Base-by-base conservation (phyloP, 108 stramenopile genomes). In the Phaeodactylum tricornutum region DNA sequence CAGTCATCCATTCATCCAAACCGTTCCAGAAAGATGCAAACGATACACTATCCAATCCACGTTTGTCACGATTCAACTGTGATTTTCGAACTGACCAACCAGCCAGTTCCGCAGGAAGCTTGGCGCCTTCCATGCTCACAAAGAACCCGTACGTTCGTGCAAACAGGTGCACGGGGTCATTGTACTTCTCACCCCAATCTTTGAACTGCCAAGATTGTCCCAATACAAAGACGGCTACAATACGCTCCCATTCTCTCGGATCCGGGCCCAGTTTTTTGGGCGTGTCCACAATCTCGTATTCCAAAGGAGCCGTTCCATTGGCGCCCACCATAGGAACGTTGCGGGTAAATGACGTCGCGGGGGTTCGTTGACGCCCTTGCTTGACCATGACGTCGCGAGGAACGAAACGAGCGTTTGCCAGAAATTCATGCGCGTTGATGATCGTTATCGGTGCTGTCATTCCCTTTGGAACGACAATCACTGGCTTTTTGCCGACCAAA, bases 151-250 rank as follows among this genome's bases (percentile, higher is more conserved):
- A 87, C 22, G 61, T 48, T 32, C 62, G 29, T 29, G 54, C 61
- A 57, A 92, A 92, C 36, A 92, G 51, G 25, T 78, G 73, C n/a
- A 87, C 90, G 21, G 90, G 86, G 66, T 81, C 59, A n/a, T 58
- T 62, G 42, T 81, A 79, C 20, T 24, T 14, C 2, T 49, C 58
- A 15, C 63, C 59, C 95, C 95, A 98, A 32, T 91, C 95, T 61
- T 95, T 95, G 75, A 98, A 96, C 67, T 98, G 97, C 97, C 97
- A 98, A 0, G 68, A 47, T 15, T 87, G 75, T 37, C 97, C 97
- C 50, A 81, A 74, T 32, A 83, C 84, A 23, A 98, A 54, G 4
- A 98, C 95, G 8, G 95, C 93, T 29, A 93, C 96, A 29, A 96
- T 75, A 15, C 89, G 69, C 27, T 88, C 72, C 97, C 97, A 98